Evolutionary conservation across 1,139 yeast genomes (phyloP).

Genomic region (Suhomyces ambrosiae): DNA sequence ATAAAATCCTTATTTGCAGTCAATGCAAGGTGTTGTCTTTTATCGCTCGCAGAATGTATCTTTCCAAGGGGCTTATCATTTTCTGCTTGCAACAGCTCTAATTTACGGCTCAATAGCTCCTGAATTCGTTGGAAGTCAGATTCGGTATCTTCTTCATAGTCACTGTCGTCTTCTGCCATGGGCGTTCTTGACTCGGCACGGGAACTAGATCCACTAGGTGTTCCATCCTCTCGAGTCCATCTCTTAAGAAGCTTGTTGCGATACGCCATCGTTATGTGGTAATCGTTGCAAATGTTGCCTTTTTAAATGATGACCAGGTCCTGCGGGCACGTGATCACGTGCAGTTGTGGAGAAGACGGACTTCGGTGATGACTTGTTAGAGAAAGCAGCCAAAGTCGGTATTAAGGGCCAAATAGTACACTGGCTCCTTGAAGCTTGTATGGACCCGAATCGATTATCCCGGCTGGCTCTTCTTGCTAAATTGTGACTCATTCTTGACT

Average conservation of each 20-base stretch:
- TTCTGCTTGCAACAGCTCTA: slow-evolving; percentile 29
- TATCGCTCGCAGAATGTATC: slow-evolving; percentile 18
- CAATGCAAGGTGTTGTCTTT: slow-evolving; percentile 35
- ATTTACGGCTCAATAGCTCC: slow-evolving; percentile 40
- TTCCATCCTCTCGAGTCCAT: slow-evolving; percentile 17
- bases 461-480: no score
- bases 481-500: no score
- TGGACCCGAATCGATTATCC: no score
- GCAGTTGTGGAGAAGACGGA: neutral
- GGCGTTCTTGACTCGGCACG: slow-evolving; percentile 48
- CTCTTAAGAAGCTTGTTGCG: slow-evolving; percentile 13
- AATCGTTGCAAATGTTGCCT: slow-evolving; percentile 1
- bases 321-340: slow-evolving; percentile 7
- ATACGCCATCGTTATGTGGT: slow-evolving; percentile 7
- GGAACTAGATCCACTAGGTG: slow-evolving; percentile 25
- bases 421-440: no score
- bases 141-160: slow-evolving; percentile 45
- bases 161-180: slow-evolving; percentile 35
- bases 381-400: no score
- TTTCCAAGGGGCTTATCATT: slow-evolving; percentile 19
- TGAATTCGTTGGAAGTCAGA: slow-evolving; percentile 43
- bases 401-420: no score
- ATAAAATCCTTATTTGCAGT: slow-evolving; percentile 39
- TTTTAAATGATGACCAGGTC: slow-evolving; percentile 8
- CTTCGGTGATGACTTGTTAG: neutral